Base-by-base conservation (phyloP, 2,329 filamentous ascomycete species). In the Aspergillus sp. region DNA sequence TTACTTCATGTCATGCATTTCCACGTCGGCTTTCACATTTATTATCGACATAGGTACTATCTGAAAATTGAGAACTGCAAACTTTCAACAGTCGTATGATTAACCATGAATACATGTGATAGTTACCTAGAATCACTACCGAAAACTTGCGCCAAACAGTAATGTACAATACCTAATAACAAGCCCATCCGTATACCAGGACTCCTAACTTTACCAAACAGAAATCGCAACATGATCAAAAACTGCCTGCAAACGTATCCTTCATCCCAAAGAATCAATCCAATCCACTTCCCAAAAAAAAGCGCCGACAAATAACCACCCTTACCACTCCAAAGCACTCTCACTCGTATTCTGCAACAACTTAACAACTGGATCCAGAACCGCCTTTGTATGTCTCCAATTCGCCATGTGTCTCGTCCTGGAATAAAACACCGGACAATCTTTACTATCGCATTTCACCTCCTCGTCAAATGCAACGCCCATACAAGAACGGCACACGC, bases 371-470 rank as follows among this genome's bases (percentile, higher is more conserved):
- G 78, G 77, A 24, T 65, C 69, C 57, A 80, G 59, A 16, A 71
- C 65, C 11, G 73, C 72, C 64, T 66, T 71, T 3, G 71, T 73
- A 66, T 76, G 74, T 22, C 67, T 72, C 69, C 75, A 73, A 63
- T 72, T 65, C 20, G 76, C 70, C 52, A 65, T 62, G 58, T 76
- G 71, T 58, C 77, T 72, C 4, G 72, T 77, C 45, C 78, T 67
- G 4, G 76, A 74, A 76, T 96, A 98, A 67, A 96, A 98, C 0
- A 96, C 91, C 0, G 93, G 90, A 71, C 95, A 99, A 76, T 96
- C 94, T 73, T 90, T 87, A 73, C 90, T 96, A 71, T 96, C 92
- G 71, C 95, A 99, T 46, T 77, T 82, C n/a, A 97, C 88, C 36
- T 90, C 86, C 42, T 97, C 94, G 2, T 86, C 79, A 64, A 87